Percentiles rank a stretch among this genome's conserved stretches.
Conservation (phyloP, 768 basidiomycete species). For the Auriscalpium vulgare region DNA sequence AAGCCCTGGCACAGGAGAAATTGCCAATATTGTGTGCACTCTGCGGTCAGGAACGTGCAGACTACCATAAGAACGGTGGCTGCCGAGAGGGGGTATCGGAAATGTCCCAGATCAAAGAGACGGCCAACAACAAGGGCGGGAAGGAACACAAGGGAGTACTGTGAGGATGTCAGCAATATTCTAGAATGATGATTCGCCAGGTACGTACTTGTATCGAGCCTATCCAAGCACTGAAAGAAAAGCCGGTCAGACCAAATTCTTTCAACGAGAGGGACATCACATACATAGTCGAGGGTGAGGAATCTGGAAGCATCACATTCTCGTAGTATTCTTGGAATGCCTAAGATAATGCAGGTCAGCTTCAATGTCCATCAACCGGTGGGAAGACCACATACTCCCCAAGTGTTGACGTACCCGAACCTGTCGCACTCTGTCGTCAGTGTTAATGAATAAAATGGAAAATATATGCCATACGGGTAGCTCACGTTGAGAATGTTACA, state of each 20-base stretch:
- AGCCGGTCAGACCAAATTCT: neutral
- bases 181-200: neutral
- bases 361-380: neutral
- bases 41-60: conserved; percentile 56
- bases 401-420: conserved; percentile 67
- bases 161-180: neutral
- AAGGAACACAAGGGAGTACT: conserved; percentile 59
- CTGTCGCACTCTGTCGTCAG: conserved; percentile 18
- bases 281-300: conserved; percentile 59
- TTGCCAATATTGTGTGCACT: conserved; percentile 73
- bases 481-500: conserved; percentile 38
- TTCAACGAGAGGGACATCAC: neutral
- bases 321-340: conserved; percentile 72
- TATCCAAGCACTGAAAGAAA: conserved; percentile 58
- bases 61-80: conserved; percentile 44
- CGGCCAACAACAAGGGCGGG: conserved; percentile 59
- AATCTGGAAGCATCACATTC: conserved; percentile 36
- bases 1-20: conserved; percentile 71
- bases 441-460: neutral
- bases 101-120: conserved; percentile 67
- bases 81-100: conserved; percentile 39
- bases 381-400: conserved; percentile 48
- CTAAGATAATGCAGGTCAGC: conserved; percentile 24
- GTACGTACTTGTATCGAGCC: conserved; percentile 58
- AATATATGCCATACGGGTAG: neutral